Evolutionary conservation across 2,329 filamentous ascomycete genomes (phyloP).

Genomic region (Aureobasidium melanogenum): DNA sequence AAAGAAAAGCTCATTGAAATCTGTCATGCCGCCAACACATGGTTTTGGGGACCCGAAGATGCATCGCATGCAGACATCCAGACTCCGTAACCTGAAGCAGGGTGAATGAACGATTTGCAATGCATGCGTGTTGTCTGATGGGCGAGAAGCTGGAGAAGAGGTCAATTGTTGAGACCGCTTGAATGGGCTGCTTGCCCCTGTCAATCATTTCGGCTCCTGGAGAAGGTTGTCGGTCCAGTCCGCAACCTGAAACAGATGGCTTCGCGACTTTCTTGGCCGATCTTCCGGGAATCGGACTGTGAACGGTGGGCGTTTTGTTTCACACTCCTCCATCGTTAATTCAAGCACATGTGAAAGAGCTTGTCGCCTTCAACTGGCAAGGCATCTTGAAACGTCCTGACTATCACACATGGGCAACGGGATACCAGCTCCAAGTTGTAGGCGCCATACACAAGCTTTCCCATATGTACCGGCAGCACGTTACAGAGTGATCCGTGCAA

Average conservation of each 20-base stretch:
- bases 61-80: not conserved
- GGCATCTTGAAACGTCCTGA: not conserved
- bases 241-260: conserved; percentile 3
- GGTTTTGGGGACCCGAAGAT: not conserved
- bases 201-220: conserved; percentile 4
- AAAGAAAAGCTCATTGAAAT: not conserved
- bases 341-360: not conserved
- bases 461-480: not conserved
- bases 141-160: not conserved
- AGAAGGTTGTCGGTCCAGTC: conserved; percentile 5
- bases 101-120: not conserved
- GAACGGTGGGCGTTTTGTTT: not conserved
- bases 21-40: not conserved
- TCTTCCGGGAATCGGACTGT: not conserved
- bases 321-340: not conserved
- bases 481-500: conserved; percentile 6
- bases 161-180: conserved; percentile 1
- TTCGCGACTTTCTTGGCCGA: not conserved
- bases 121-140: not conserved
- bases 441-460: conserved; percentile 4
- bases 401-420: not conserved
- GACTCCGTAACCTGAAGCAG: not conserved
- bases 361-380: not conserved
- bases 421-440: not conserved
- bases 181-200: not conserved